Percentiles rank a stretch among this genome's conserved stretches.
These are phyloP conservation scores for Alloascoidea africana DNA, from an alignment of 805 yeast genomes.

Conservation along the genomic window DNA sequence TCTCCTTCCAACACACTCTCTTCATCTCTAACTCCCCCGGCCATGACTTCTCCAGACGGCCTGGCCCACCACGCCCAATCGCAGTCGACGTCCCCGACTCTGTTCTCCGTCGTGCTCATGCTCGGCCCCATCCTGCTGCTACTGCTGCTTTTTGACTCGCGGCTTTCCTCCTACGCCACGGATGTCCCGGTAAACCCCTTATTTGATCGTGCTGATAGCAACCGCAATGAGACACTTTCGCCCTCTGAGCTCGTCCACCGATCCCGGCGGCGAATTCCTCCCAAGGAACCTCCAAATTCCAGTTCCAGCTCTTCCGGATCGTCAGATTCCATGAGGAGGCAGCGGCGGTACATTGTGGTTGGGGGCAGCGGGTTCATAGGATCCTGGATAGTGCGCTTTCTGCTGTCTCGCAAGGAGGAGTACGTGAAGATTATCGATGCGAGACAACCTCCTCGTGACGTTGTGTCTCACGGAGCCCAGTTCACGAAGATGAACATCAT, in stretches of 20 bases:
- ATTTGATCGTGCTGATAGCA: too few species aligned
- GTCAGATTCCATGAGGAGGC: slow-evolving; percentile 3
- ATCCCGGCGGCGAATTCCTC: background rate
- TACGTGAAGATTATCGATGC: slow-evolving; percentile 11
- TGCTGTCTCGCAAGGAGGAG: slow-evolving; percentile 12
- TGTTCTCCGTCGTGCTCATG: background rate
- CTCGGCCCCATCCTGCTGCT: background rate
- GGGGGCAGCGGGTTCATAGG: slow-evolving; percentile 18
- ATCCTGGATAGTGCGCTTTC: slow-evolving; percentile 16
- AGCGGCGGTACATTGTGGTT: slow-evolving; percentile 9
- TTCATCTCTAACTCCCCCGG: too few species aligned
- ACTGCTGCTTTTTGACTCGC: background rate
- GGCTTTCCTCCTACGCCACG: background rate
- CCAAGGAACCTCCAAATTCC: too few species aligned
- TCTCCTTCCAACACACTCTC: too few species aligned
- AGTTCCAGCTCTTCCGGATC: too few species aligned
- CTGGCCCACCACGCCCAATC: too few species aligned
- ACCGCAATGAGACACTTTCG: background rate
- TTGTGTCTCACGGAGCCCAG: slow-evolving; percentile 11
- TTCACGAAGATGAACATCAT: slow-evolving; percentile 8
- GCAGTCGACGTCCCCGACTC: too few species aligned
- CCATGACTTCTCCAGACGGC: too few species aligned
- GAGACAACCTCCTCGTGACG: slow-evolving; percentile 12
- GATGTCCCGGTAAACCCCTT: background rate
- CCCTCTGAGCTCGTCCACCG: background rate